Evolutionary conservation across 495 filamentous ascomycete species (phyloP).

Genomic region (Lasiosphaeris hirsuta): DNA sequence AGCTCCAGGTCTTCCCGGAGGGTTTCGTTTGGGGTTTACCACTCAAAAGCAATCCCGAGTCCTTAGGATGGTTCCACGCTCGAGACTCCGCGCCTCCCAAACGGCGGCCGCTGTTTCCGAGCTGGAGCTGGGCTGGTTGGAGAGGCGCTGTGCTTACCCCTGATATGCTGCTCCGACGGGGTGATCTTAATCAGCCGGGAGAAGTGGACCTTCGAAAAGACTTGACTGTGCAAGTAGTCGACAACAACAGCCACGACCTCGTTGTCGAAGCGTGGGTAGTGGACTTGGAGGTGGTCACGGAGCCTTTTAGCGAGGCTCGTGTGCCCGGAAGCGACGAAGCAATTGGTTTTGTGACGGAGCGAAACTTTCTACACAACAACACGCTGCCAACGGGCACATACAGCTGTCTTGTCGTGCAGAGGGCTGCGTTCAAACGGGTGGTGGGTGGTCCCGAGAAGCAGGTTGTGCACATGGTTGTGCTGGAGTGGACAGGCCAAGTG

Average conservation of each 20-base stretch:
- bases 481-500: conserved; percentile 4
- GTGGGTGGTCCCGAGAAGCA: background rate
- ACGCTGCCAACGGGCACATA: conserved; percentile 13
- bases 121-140: conserved; percentile 22
- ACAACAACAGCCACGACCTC: background rate
- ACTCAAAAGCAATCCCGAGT: conserved; percentile 2
- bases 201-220: background rate
- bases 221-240: conserved; percentile 2
- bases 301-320: conserved; percentile 17
- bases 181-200: background rate
- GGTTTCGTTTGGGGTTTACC: conserved; percentile 22
- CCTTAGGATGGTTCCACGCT: conserved; percentile 14
- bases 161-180: background rate
- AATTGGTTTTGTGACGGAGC: conserved; percentile 15
- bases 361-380: conserved; percentile 20
- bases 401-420: conserved; percentile 11
- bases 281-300: conserved; percentile 10
- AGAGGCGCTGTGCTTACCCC: conserved; percentile 4
- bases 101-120: conserved; percentile 11
- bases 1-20: conserved; percentile 7
- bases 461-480: conserved; percentile 13
- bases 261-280: conserved; percentile 7
- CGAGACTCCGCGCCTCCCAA: background rate
- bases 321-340: conserved; percentile 1
- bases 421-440: background rate